phyloP scores from a whole-genome alignment of 78 protist species.

The Dictyostelium firmibasis region DNA sequence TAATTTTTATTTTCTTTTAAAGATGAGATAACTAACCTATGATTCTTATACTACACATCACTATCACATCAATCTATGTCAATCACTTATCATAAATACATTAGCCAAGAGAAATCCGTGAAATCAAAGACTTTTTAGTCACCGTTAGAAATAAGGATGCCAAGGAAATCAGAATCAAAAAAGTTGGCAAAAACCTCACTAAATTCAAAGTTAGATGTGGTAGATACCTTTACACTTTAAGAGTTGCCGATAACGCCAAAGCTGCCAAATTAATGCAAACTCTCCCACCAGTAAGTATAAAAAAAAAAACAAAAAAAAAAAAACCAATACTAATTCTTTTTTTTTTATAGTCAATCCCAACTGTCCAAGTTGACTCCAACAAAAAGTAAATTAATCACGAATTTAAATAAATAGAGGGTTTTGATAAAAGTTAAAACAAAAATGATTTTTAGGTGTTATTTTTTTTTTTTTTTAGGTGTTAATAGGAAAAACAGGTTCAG shows the following conservation, averaged over 20 bases:
- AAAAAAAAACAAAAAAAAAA: not conserved
- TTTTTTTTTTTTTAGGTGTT: not conserved
- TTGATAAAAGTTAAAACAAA: not conserved
- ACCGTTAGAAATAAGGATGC: slow-evolving; percentile 96
- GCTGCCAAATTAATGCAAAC: slow-evolving; percentile 95
- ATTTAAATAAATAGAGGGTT: slow-evolving; percentile 20
- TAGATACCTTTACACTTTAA: slow-evolving; percentile 96
- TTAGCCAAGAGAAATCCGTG: slow-evolving; percentile 96
- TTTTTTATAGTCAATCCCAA: not conserved
- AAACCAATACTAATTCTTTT: not conserved
- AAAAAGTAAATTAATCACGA: slow-evolving; percentile 8
- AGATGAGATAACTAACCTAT: too few species aligned
- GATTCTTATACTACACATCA: too few species aligned
- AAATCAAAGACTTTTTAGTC: slow-evolving; percentile 96
- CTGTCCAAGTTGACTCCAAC: slow-evolving; percentile 10
- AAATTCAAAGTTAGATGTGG: slow-evolving; percentile 99
- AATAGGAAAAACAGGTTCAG: too few species aligned
- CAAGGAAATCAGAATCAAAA: slow-evolving; percentile 93
- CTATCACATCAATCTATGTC: not conserved
- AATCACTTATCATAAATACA: not conserved
- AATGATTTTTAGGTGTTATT: not conserved
- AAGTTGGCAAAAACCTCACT: slow-evolving; percentile 82
- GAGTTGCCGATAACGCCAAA: slow-evolving; percentile 89
- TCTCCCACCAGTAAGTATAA: slow-evolving; percentile 92
- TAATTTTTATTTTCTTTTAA: too few species aligned